These are phyloP conservation scores for Coleophoma eucalyptorum DNA, from an alignment of 2,329 filamentous ascomycete species.

Conservation along the genomic window DNA sequence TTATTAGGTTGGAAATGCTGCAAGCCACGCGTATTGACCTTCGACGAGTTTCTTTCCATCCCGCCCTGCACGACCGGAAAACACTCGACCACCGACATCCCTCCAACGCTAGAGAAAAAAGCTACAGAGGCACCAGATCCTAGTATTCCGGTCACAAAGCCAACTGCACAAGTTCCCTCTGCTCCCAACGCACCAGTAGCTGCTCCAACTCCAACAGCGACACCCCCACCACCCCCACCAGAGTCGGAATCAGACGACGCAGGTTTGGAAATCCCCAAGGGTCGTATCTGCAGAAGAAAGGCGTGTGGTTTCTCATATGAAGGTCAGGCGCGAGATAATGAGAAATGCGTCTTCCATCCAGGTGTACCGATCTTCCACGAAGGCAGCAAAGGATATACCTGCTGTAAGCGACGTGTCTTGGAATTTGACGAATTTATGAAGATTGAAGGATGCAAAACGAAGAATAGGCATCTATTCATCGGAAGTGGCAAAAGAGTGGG, in stretches of 20 bases:
- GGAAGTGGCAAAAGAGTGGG: conserved; percentile 67
- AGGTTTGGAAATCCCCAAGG: conserved; percentile 66
- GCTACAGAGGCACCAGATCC: conserved; percentile 31
- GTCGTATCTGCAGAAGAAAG: conserved; percentile 72
- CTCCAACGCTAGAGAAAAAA: conserved; percentile 59
- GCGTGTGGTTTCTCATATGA: conserved; percentile 68
- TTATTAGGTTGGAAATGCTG: conserved; percentile 93
- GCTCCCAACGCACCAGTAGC: conserved; percentile 37
- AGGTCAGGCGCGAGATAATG: conserved; percentile 56
- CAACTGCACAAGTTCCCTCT: conserved; percentile 42
- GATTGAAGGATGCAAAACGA: conserved; percentile 85
- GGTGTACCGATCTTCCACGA: conserved; percentile 94
- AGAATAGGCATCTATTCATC: conserved; percentile 79
- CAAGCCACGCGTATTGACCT: conserved; percentile 93
- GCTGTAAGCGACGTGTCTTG: conserved; percentile 90
- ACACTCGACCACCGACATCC: conserved; percentile 81
- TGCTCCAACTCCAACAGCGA: conserved; percentile 35
- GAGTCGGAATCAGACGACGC: conserved; percentile 89
- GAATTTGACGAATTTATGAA: conserved; percentile 99
- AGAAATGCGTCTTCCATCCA: conserved; percentile 85
- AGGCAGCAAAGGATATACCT: conserved; percentile 95
- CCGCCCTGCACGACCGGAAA: conserved; percentile 88
- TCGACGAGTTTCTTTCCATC: conserved; percentile 95
- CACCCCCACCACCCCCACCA: conserved; percentile 56
- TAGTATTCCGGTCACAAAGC: conserved; percentile 36